Conservation (phyloP, 2,329 filamentous ascomycete genomes). For the Pseudogymnoascus verrucosus region DNA sequence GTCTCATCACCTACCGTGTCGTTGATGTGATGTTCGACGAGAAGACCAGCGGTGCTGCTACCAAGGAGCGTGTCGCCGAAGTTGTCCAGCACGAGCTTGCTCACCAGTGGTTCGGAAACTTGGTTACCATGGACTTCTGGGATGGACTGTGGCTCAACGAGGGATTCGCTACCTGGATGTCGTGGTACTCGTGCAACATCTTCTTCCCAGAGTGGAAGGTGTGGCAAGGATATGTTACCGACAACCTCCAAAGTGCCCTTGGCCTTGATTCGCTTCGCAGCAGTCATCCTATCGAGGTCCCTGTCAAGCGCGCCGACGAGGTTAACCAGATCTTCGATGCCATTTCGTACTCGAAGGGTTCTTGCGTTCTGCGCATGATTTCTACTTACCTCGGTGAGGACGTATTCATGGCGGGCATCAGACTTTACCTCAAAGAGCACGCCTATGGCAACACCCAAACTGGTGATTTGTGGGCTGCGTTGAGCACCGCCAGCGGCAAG, state of each 20-base stretch:
- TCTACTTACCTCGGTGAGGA: slow-evolving; percentile 93
- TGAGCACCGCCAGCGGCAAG: slow-evolving; percentile 84
- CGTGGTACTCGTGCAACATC: slow-evolving; percentile 84
- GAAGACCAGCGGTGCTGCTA: slow-evolving; percentile 79
- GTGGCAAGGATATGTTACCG: slow-evolving; percentile 90
- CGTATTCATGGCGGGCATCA: slow-evolving; percentile 83
- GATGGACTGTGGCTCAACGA: slow-evolving; percentile 95
- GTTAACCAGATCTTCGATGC: slow-evolving; percentile 98
- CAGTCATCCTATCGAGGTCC: slow-evolving; percentile 94
- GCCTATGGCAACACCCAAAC: slow-evolving; percentile 95
- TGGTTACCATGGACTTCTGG: slow-evolving; percentile 99
- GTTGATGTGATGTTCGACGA: slow-evolving; percentile 88
- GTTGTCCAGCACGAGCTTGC: slow-evolving; percentile 95
- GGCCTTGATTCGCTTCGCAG: slow-evolving; percentile 84
- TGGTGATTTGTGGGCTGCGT: slow-evolving; percentile 79
- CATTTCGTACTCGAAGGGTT: slow-evolving; percentile 96
- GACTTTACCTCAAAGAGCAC: slow-evolving; percentile 88
- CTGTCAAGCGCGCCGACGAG: slow-evolving; percentile 89
- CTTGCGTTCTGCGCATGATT: slow-evolving; percentile 93
- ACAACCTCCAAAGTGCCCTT: slow-evolving; percentile 82
- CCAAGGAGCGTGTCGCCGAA: slow-evolving; percentile 88
- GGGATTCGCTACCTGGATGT: slow-evolving; percentile 88
- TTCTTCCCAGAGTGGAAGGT: slow-evolving; percentile 99
- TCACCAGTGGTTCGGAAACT: slow-evolving; percentile 96
- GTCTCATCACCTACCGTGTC: slow-evolving; percentile 87